A percentile compares a stretch with the other conserved stretches of the same genome.
phyloP scores from a whole-genome alignment of 1,139 yeast genomes.

The Zygoascus hellenicus region DNA sequence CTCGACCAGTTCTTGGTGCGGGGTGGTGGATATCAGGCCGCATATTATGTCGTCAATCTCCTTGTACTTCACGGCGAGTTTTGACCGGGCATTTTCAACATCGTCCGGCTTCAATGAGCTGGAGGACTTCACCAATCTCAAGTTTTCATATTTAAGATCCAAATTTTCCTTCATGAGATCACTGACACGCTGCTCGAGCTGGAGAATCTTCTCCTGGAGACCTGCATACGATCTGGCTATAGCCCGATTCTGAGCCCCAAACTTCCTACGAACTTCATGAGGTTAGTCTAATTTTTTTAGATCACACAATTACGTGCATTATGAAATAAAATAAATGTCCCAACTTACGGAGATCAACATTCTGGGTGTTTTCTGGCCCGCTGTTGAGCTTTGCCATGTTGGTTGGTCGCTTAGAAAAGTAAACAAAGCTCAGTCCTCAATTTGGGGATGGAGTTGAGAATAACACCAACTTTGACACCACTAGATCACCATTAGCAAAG shows the following conservation, averaged over 20 bases:
- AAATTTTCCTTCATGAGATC: conserved; percentile 25
- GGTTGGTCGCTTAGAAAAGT: conserved; percentile 6
- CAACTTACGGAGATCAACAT: conserved; percentile 21
- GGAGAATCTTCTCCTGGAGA: conserved; percentile 22
- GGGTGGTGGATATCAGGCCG: conserved; percentile 8
- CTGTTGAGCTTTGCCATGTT: conserved; percentile 24
- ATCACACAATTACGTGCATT: neutral
- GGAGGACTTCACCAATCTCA: conserved; percentile 14
- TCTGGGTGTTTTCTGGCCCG: conserved; percentile 17
- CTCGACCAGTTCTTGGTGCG: neutral
- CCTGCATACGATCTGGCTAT: conserved; percentile 26
- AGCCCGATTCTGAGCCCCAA: conserved; percentile 26
- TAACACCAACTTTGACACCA: conserved; percentile 19
- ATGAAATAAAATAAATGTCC: neutral
- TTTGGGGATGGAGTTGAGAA: conserved; percentile 14
- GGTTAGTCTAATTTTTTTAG: neutral
- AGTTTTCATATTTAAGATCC: conserved; percentile 20
- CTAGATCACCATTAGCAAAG: neutral
- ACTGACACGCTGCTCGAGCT: conserved; percentile 20
- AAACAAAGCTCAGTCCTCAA: conserved; percentile 1
- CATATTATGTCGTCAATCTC: conserved; percentile 13
- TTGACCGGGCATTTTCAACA: conserved; percentile 5
- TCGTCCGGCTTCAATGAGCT: conserved; percentile 4
- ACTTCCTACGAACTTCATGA: conserved; percentile 19
- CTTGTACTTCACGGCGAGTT: conserved; percentile 13